phyloP scores from a whole-genome alignment of 2,329 filamentous ascomycete species.

The Pyrenophora teres region DNA sequence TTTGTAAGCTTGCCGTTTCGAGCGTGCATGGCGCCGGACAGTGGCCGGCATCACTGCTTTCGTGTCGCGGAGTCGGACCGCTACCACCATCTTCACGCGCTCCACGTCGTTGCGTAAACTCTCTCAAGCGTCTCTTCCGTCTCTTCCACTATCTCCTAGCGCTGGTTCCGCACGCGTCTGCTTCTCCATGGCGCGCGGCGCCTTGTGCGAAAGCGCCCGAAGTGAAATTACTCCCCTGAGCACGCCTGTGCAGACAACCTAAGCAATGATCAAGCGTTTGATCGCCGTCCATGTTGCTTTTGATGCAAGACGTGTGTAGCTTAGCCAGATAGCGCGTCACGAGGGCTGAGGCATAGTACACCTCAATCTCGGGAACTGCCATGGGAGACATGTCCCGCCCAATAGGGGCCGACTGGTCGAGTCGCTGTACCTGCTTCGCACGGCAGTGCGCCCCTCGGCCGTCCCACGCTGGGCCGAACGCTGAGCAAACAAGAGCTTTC shows the following conservation, averaged over 20 bases:
- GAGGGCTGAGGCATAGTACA: constrained; percentile 19
- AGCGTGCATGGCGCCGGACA: constrained; percentile 20
- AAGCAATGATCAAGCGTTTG: constrained; percentile 48
- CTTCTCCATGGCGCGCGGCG: constrained; percentile 25
- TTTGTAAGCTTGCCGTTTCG: constrained; percentile 8
- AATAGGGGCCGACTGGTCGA: constrained; percentile 10
- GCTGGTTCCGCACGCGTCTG: constrained; percentile 25
- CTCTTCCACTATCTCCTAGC: constrained; percentile 19
- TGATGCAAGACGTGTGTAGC: constrained; percentile 22
- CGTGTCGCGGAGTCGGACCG: constrained; percentile 27
- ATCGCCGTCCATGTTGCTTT: constrained; percentile 45
- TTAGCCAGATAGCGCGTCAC: constrained; percentile 34
- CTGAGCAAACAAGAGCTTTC: not conserved
- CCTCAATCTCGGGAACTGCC: constrained; percentile 31
- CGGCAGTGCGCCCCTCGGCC: constrained; percentile 20
- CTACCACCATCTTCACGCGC: constrained; percentile 12
- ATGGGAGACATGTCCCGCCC: constrained; percentile 10
- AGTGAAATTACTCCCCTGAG: constrained; percentile 43
- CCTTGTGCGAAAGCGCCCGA: constrained; percentile 15
- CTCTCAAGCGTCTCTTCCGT: constrained; percentile 3
- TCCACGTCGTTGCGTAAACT: constrained; percentile 33
- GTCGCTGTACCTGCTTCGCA: constrained; percentile 33
- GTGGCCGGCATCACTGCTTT: constrained; percentile 20
- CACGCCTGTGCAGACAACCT: constrained; percentile 30
- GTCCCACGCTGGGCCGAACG: constrained; percentile 1